These are phyloP conservation scores for Lunasporangiospora selenospora DNA, from an alignment of 192 early-diverging fungal species.

Conservation along the genomic window DNA sequence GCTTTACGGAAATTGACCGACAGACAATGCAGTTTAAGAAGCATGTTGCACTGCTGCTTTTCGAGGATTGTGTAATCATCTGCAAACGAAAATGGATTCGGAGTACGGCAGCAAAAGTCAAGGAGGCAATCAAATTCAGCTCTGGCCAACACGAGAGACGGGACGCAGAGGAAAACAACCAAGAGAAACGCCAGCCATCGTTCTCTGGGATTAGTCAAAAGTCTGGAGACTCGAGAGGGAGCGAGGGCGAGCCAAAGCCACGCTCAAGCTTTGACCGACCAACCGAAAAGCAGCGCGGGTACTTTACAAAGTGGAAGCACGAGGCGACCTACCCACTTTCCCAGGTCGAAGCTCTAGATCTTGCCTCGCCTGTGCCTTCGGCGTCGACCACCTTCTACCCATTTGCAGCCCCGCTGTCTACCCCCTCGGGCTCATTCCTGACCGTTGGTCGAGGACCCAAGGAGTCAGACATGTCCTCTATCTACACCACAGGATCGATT, in stretches of 20 bases:
- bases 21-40: slow-evolving; percentile 67
- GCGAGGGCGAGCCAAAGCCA: slow-evolving; percentile 53
- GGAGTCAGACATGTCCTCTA: slow-evolving; percentile 23
- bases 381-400: slow-evolving; percentile 42
- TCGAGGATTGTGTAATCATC: slow-evolving; percentile 70
- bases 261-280: slow-evolving; percentile 58
- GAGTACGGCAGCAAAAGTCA: slow-evolving; percentile 42
- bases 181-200: slow-evolving; percentile 19
- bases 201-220: slow-evolving; percentile 27
- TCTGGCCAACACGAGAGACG: slow-evolving; percentile 6
- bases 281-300: slow-evolving; percentile 60
- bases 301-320: slow-evolving; percentile 77
- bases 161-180: background rate
- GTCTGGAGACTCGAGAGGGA: slow-evolving; percentile 25
- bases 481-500: slow-evolving; percentile 17
- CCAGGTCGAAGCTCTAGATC: slow-evolving; percentile 65
- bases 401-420: slow-evolving; percentile 38
- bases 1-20: slow-evolving; percentile 68
- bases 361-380: slow-evolving; percentile 55
- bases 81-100: slow-evolving; percentile 69
- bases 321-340: slow-evolving; percentile 64
- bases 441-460: background rate
- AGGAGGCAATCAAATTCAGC: slow-evolving; percentile 44
- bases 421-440: background rate
- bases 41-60: slow-evolving; percentile 67